Base-by-base conservation (phyloP, 768 basidiomycete genomes). In the Asterophora parasitica region DNA sequence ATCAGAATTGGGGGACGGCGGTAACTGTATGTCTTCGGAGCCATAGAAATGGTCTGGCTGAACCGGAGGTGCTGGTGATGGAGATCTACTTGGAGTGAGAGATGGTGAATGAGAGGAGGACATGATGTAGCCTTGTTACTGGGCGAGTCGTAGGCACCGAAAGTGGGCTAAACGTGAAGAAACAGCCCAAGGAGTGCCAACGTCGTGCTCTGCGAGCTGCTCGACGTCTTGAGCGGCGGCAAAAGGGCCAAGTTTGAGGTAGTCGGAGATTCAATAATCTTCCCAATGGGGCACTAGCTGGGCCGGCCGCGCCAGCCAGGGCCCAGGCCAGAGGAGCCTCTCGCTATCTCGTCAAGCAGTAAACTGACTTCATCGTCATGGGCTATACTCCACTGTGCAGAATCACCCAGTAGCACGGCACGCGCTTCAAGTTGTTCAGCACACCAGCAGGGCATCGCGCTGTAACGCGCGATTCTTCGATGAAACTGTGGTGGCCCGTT, bases 31-130 rank as follows among this genome's bases (percentile, higher is more conserved):
- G 11, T 71, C 68, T 17, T 81, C 79, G 33, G 74, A 65, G 30
- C 81, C 79, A 59, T 89, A 92, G 63, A 92, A 92, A 61, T 91
- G 89, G 67, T 92, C 86, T 28, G 89, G 89, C 57, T 89, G 88
- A 0, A 79, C 71, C 30, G 72, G 74, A 38, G 70, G 72, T 26
- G 63, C 62, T 4, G 83, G 78, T 7, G 82, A 73, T 44, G 78
- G 74, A 44, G 84, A 80, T 64, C 74, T 70, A 54, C 71, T 72
- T 16, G 72, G 72, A 30, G 75, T 74, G 40, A 75, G 65, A 50
- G 72, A 69, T 48, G 75, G 68, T 19, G 63, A 64, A 51, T 66
- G 64, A 44, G 73, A 52, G 44, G 54, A 58, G 35, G 65, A 55
- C 70, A 71, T 71, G 43, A 53, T 52, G 44, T 38, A 34, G 27